Percentiles rank a stretch among this genome's conserved stretches.
Evolutionary conservation across 176 grass and related monocot genomes (phyloP).

Genomic region (Dendrocalamus sinicus): DNA sequence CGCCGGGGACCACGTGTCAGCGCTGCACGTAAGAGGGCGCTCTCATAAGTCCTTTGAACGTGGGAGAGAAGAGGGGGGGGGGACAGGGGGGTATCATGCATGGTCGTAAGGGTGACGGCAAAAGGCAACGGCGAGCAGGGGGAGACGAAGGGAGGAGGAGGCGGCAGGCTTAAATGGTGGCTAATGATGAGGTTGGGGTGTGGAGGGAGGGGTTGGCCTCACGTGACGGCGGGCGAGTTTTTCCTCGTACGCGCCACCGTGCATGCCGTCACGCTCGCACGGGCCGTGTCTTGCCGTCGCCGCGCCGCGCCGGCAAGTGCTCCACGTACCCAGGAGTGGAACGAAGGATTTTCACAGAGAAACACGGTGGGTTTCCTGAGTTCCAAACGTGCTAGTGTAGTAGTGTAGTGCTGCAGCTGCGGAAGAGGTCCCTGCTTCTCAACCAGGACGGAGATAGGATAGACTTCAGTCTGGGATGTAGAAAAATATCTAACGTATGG

Average conservation of each 20-base stretch:
- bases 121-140: background rate
- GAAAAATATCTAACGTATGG: too few species aligned
- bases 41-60: conserved; percentile 46
- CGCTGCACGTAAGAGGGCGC: conserved; percentile 26
- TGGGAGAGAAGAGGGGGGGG: background rate
- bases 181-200: conserved; percentile 70
- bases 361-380: too few species aligned
- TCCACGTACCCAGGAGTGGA: background rate
- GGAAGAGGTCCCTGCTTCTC: background rate
- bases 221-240: conserved; percentile 49
- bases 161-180: conserved; percentile 68
- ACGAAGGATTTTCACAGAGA: too few species aligned
- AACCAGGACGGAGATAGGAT: too few species aligned
- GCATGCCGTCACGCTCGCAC: background rate
- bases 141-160: background rate
- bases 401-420: too few species aligned
- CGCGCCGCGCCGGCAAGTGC: background rate
- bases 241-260: background rate
- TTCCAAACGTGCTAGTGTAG: background rate
- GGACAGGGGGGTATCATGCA: conserved; percentile 34
- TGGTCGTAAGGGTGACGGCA: background rate
- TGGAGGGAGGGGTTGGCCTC: conserved; percentile 44
- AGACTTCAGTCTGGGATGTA: too few species aligned
- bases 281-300: conserved; percentile 14
- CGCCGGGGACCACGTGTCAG: background rate